Evolutionary conservation across 768 basidiomycete genomes (phyloP).

Genomic region (Auricularia auricula-judae): DNA sequence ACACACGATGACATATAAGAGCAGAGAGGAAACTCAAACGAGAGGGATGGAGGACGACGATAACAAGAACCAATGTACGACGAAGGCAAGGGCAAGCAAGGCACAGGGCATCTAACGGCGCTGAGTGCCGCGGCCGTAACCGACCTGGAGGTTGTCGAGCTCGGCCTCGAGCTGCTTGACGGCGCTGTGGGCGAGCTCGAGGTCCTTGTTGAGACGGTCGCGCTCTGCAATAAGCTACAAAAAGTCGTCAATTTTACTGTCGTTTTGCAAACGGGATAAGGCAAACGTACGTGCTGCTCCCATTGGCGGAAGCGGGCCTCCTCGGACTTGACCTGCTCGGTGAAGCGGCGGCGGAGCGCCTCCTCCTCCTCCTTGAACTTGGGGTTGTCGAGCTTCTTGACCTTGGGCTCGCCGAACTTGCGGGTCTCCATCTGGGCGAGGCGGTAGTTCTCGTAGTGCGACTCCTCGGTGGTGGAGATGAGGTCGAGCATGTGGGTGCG

Average conservation of each 20-base stretch:
- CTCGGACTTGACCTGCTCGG: constrained; percentile 99
- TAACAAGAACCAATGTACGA: background rate
- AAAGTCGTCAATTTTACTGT: constrained; percentile 26
- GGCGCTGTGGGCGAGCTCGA: constrained; percentile 83
- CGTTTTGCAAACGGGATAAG: constrained; percentile 19
- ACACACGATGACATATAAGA: background rate
- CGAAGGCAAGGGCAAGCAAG: background rate
- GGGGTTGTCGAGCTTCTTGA: constrained; percentile 97
- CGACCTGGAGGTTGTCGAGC: constrained; percentile 79
- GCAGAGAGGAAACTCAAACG: background rate
- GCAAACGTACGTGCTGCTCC: constrained; percentile 77
- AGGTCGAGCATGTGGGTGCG: constrained; percentile 98
- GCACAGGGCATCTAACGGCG: constrained; percentile 17
- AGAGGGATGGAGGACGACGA: background rate
- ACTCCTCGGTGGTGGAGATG: constrained; percentile 90
- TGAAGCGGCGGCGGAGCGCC: constrained; percentile 90
- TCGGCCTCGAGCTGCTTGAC: constrained; percentile 89
- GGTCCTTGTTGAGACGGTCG: constrained; percentile 97
- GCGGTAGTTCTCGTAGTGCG: constrained; percentile 96
- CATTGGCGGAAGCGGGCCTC: constrained; percentile 96
- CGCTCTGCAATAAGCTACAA: constrained; percentile 80
- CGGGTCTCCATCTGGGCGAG: constrained; percentile 99
- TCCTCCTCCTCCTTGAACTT: constrained; percentile 99
- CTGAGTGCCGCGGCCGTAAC: constrained; percentile 65
- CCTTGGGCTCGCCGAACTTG: constrained; percentile 97